These are phyloP conservation scores for Suillus clintonianus DNA, from an alignment of 768 basidiomycete genomes.

Conservation along the genomic window DNA sequence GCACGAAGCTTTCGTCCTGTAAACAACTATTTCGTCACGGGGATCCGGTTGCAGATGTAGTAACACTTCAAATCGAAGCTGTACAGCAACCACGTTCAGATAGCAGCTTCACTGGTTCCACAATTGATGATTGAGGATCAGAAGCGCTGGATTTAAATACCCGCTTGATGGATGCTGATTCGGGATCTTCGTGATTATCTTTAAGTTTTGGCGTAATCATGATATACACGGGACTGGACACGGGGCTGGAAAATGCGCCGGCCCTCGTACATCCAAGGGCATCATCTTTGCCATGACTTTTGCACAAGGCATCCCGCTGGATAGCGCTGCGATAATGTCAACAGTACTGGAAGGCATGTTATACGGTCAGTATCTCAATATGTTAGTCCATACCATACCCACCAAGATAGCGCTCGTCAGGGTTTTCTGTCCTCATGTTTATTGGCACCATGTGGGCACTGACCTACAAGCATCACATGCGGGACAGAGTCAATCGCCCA, in stretches of 20 bases:
- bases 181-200: neutral
- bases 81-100: neutral
- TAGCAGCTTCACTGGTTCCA: neutral
- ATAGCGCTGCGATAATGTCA: conserved; percentile 16
- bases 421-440: conserved; percentile 39
- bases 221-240: neutral
- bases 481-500: conserved; percentile 14
- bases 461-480: conserved; percentile 3
- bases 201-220: neutral
- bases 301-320: conserved; percentile 9
- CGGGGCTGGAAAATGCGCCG: too few relatives aligned
- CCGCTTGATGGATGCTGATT: neutral
- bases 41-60: neutral
- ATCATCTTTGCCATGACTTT: neutral
- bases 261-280: neutral
- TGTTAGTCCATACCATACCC: neutral
- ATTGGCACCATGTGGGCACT: conserved; percentile 29
- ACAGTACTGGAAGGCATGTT: conserved; percentile 19
- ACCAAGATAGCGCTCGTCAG: conserved; percentile 12
- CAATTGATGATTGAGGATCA: neutral
- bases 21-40: neutral
- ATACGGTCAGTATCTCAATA: conserved; percentile 10
- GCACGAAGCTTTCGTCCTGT: neutral
- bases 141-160: neutral
- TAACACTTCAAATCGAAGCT: neutral